Evolutionary conservation across 2,329 filamentous ascomycete genomes (phyloP), one percentile per base, ranked within the genome.

Genomic region (Sporothrix protearum): DNA sequence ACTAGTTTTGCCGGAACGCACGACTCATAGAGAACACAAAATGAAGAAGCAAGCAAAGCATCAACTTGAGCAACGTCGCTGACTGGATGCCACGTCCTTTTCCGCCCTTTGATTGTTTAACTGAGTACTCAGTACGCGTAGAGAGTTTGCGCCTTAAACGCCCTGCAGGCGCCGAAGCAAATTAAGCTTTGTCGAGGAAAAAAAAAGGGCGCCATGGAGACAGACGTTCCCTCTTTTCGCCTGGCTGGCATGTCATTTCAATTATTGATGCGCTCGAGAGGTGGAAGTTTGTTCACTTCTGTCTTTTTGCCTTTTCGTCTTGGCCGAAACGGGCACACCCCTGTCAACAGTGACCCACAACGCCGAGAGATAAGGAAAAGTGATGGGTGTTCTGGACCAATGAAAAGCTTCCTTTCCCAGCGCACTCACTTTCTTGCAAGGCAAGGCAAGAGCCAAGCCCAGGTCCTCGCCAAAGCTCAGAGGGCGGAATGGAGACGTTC

Each of bases 311-410:
- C 39, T 5, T 49, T 51, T 57, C 33, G 51, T 51, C 45, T 69
- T 49, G 57, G 6, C 57, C 53, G 45, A 36, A 64, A 51, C 19
- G 28, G 59, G 51, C 14, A 49, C 33, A 66, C 61, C 69, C 61
- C 36, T 71, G 49, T 36, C n/a, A 39, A 68, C 9, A 45, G 4
- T 45, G 59, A 25, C 33, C 74, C 74, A 73, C 72, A 68, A 57
- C 72, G 73, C 73, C 74, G 57, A 73, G 71, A 75, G 74, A 75
- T 75, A 75, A 75, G 73, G 71, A 16, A 74, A 71, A 71, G 55
- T 61, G 45, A 47, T 14, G 22, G 47, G 28, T 28, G 6, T 25
- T n/a, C 6, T 12, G 45, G 39, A 33, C 71, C 71, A 72, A 73
- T 72, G 59, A 64, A 45, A 57, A 4, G 59, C 8, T 19, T 22